Percentiles rank a stretch among this genome's conserved stretches.
These are phyloP conservation scores for Acanthamoeba lenticulata DNA, from an alignment of 208 protist genomes.

Conservation along the genomic window DNA sequence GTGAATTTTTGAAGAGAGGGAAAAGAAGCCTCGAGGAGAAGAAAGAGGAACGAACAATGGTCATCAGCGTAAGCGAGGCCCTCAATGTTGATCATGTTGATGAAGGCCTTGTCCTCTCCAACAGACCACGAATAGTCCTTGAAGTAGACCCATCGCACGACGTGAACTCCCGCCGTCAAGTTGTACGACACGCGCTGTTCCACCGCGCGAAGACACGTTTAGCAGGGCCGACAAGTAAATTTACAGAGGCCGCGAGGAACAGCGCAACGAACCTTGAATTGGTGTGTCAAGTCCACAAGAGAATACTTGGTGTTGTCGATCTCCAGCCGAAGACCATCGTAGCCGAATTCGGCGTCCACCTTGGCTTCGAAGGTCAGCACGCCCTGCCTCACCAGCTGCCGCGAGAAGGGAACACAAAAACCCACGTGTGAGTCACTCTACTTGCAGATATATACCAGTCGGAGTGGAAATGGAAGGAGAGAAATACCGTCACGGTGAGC, in stretches of 20 bases:
- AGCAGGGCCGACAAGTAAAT: neutral
- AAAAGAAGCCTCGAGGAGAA: neutral
- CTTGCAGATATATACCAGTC: too few species aligned
- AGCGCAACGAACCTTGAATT: constrained; percentile 24
- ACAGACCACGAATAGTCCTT: constrained; percentile 55
- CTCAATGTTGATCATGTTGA: constrained; percentile 46
- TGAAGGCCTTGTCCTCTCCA: constrained; percentile 62
- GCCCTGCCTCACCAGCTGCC: neutral
- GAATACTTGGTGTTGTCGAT: neutral
- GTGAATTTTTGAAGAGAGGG: neutral
- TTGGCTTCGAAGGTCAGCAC: constrained; percentile 54
- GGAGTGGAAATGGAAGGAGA: neutral
- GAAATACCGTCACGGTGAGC: constrained; percentile 51
- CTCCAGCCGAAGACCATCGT: constrained; percentile 36
- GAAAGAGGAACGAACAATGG: neutral
- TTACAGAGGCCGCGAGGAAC: neutral
- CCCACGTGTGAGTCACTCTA: too few species aligned
- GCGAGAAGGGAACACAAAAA: neutral
- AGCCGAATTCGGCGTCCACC: constrained; percentile 13
- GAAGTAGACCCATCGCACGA: constrained; percentile 56
- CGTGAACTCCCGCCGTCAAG: constrained; percentile 12
- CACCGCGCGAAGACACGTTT: neutral
- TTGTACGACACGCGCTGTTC: neutral
- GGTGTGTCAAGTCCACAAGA: neutral
- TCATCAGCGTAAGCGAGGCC: constrained; percentile 54